Base-by-base conservation (phyloP, 768 basidiomycete genomes). In the Hericium coralloides region DNA sequence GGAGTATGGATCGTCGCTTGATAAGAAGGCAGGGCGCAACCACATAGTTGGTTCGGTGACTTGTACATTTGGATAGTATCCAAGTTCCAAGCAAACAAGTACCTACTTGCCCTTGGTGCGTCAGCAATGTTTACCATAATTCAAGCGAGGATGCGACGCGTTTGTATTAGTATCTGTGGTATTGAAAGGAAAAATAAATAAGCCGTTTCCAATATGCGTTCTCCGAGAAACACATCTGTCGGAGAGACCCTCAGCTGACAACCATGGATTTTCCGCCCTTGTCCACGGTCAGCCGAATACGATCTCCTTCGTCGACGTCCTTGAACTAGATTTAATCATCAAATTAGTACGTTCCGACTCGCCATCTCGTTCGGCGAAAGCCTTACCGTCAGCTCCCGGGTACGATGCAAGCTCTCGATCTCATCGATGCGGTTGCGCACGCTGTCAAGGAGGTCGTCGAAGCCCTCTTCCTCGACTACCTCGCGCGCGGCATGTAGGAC, bases 331-430 rank as follows among this genome's bases (percentile, higher is more conserved):
- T 54, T 56, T 37, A 18, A 31, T n/a, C n/a, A 50, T 47, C 12
- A 43, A 36, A 43, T 12, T 23, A 25, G 54, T 60, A 36, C 2
- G 25, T 7, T 25, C 3, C 12, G 7, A 2, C 2, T 12, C 20
- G 43, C 43, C n/a, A 10, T 2, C n/a, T 10, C 43, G 18, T n/a
- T n/a, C 18, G 2, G 15, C 7, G 8, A 1, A 17, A 18, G 15
- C 9, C 43, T 14, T 23, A 89, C 87, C 45, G 85, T 89, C 59
- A 90, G 69, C 69, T 91, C 88, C 56, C 86, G 73, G 22, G 89
- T 91, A 45, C 89, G 77, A 60, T 89, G 88, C 57, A 92, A 66
- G 68, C 85, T 87, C 71, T 95, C 92, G 64, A 95, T 94, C 69
- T 89, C 86, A 68, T 92, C 88, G 41, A 94, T 82, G 14, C 93